Base-by-base conservation (phyloP, 2,329 filamentous ascomycete species). In the Fusarium equiseti region DNA sequence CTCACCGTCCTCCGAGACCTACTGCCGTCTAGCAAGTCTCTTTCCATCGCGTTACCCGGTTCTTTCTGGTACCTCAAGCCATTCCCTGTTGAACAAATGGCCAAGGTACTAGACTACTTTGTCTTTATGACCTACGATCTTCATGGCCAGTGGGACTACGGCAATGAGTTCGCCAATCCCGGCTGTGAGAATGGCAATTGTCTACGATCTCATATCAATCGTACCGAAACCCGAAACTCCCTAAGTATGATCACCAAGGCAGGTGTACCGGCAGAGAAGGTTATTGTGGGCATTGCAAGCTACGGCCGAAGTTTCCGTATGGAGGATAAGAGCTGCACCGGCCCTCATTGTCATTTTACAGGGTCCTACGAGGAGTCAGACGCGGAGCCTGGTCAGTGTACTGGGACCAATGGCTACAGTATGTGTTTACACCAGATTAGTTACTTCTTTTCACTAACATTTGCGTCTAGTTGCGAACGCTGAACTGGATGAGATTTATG, bases 51-150 rank as follows among this genome's bases (percentile, higher is more conserved):
- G 1, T 75, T 76, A 0, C 79, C 78, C 0, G 72, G 77, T 1
- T 81, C 79, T 0, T 81, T 66, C 53, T 81, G 78, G 79, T 81
- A 81, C 16, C 70, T 82, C 0, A 75, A 75, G 50, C 35, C 26
- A 1, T 81, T 78, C 26, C 79, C 76, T 0, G 75, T 81, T 12
- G 56, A 70, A 3, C 16, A 68, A 0, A 79, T 80, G 12, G 58
- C 59, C 12, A 51, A 59, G 4, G 26, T 70, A 13, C 42, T 80
- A 0, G 78, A 81, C 53, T 81, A 81, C 42, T 76, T 81, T 15
- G 70, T 81, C 15, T 80, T 74, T 29, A 81, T 80, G 76, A 79
- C 78, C 5, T 81, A 80, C 16, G 78, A 81, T 46, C 57, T 80
- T 0, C 78, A 80, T n/a, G 79, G 78, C 3, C 73, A 79, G 59